A percentile compares a stretch with the other conserved stretches of the same genome.
phyloP scores from a whole-genome alignment of 2,329 filamentous ascomycete genomes.

The Aspergillus felis region DNA sequence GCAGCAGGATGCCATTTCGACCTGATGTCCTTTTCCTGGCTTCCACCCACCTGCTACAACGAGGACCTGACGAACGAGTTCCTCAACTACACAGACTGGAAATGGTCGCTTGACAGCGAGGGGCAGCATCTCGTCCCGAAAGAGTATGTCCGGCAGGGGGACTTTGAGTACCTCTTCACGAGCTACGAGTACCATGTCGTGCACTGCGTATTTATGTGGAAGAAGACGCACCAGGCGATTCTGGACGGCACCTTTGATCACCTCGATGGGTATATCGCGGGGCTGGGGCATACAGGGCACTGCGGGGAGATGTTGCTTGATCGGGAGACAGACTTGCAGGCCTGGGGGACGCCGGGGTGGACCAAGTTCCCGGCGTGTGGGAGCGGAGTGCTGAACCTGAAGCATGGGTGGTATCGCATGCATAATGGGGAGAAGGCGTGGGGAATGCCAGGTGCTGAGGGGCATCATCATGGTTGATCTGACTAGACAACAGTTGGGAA shows the following conservation, averaged over 20 bases:
- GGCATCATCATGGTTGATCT: neutral
- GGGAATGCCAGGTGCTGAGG: neutral
- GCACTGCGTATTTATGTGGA: conserved; percentile 13
- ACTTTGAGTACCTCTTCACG: conserved; percentile 3
- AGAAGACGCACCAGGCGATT: conserved; percentile 11
- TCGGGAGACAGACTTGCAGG: neutral
- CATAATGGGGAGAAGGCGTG: neutral
- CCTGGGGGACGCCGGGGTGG: neutral
- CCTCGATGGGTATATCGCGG: conserved; percentile 8
- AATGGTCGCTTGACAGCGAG: conserved; percentile 6
- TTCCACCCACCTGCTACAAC: conserved; percentile 22
- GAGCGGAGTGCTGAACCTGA: neutral
- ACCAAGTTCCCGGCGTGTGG: conserved; percentile 2
- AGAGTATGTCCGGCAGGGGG: neutral
- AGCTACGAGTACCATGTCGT: conserved; percentile 9
- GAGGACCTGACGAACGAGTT: conserved; percentile 16
- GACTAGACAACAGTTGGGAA: neutral
- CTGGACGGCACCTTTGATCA: neutral
- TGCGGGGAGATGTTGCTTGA: conserved; percentile 35
- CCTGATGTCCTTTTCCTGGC: conserved; percentile 23
- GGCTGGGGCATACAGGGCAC: conserved; percentile 38
- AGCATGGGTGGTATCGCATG: neutral
- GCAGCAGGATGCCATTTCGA: conserved; percentile 22
- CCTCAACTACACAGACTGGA: conserved; percentile 6
- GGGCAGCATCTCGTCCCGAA: neutral